phyloP scores from a whole-genome alignment of 148 eudicot species.

The Vaccinium darrowii region DNA sequence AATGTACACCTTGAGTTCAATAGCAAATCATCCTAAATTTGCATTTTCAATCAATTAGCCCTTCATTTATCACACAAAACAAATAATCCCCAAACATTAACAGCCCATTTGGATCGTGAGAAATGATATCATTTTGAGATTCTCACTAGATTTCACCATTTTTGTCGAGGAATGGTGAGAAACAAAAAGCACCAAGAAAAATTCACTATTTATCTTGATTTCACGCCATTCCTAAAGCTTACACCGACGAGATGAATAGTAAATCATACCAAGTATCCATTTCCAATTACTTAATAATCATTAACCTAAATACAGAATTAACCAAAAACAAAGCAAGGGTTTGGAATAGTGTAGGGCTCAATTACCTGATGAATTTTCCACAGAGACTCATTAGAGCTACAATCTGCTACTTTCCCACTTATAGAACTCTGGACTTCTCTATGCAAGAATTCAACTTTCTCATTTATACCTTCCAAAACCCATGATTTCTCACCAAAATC shows the following conservation, averaged over 20 bases:
- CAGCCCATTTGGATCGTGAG: neutral
- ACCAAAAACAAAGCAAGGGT: neutral
- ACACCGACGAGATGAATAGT: neutral
- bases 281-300: neutral
- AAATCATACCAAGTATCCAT: neutral
- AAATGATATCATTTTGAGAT: neutral
- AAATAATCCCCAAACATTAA: neutral
- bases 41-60: neutral
- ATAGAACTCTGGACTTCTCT: conserved; percentile 35
- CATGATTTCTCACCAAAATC: conserved; percentile 31
- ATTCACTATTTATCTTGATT: neutral
- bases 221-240: neutral
- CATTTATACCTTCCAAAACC: conserved; percentile 36
- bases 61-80: neutral
- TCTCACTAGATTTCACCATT: neutral
- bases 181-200: neutral
- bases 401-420: conserved; percentile 33
- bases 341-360: neutral
- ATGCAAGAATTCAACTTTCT: conserved; percentile 41
- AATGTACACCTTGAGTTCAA: conserved; percentile 46
- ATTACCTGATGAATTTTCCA: conserved; percentile 67
- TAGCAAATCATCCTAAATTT: conserved; percentile 56
- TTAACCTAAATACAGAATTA: neutral
- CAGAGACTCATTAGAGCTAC: conserved; percentile 34
- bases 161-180: neutral